These are phyloP conservation scores for Cyclotella choctawhatcheeana DNA, from an alignment of 108 stramenopile genomes.

Conservation along the genomic window DNA sequence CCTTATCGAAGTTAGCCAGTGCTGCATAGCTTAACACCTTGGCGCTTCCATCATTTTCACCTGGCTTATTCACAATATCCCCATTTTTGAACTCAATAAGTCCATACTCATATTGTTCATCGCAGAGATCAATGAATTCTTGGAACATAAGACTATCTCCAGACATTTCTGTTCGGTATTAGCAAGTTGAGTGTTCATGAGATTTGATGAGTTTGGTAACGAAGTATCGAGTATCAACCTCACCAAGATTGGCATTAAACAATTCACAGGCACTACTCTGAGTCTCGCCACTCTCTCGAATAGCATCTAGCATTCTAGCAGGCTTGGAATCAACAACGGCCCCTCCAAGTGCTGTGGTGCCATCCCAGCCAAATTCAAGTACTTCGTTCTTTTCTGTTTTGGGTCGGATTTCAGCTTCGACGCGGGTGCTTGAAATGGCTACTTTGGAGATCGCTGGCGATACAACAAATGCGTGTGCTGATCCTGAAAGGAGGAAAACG, in stretches of 20 bases:
- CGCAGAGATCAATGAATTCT: constrained; percentile 82
- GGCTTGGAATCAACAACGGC: constrained; percentile 80
- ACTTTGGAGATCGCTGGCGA: not conserved
- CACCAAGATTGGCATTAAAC: constrained; percentile 79
- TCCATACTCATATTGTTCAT: constrained; percentile 76
- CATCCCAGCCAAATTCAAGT: constrained; percentile 83
- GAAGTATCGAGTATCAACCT: not conserved
- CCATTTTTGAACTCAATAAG: constrained; percentile 88
- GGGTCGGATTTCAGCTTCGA: constrained; percentile 73
- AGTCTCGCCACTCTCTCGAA: constrained; percentile 83
- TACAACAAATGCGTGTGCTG: constrained; percentile 5
- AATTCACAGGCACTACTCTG: constrained; percentile 79
- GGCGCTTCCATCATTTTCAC: constrained; percentile 88
- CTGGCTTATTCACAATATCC: constrained; percentile 73
- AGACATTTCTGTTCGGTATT: constrained; percentile 65
- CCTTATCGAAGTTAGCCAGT: constrained; percentile 80
- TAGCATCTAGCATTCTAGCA: constrained; percentile 82
- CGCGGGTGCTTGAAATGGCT: not conserved
- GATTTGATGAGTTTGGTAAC: not conserved
- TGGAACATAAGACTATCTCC: constrained; percentile 75
- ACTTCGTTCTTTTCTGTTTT: constrained; percentile 69
- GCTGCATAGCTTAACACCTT: constrained; percentile 87
- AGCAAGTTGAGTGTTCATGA: not conserved
- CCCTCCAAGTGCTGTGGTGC: constrained; percentile 83
- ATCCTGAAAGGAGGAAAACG: not conserved